Conservation (phyloP, 2,329 filamentous ascomycete species). For the Colletotrichum incanum region DNA sequence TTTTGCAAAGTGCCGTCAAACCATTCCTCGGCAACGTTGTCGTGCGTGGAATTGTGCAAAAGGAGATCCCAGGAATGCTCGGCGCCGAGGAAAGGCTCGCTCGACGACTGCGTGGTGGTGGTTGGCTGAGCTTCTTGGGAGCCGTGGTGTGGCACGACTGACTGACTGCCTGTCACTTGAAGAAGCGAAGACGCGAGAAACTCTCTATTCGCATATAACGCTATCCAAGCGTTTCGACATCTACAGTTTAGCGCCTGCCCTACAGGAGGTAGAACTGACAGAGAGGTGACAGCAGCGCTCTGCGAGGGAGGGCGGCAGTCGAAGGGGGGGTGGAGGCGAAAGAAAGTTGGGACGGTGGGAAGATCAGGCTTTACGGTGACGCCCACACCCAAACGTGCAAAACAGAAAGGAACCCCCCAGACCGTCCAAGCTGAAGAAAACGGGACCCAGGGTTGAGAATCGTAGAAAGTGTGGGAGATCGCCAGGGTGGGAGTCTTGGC, state of each 20-base stretch:
- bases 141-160: background rate
- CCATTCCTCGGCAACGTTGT: conserved; percentile 1
- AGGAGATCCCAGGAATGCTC: conserved; percentile 15
- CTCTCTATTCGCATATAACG: conserved; percentile 4
- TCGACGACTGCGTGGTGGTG: background rate
- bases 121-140: conserved; percentile 12
- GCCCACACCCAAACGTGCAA: background rate
- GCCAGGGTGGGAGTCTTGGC: background rate
- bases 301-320: no score
- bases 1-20: background rate
- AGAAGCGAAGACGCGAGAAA: conserved; percentile 27
- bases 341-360: conserved; percentile 27
- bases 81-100: conserved; percentile 19
- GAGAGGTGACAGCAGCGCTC: background rate
- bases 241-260: background rate
- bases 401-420: background rate
- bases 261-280: background rate
- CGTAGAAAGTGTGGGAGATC: conserved; percentile 21
- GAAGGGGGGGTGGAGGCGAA: background rate
- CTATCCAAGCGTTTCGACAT: background rate
- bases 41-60: conserved; percentile 23
- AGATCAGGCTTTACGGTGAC: conserved; percentile 22
- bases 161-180: background rate
- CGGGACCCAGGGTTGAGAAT: conserved; percentile 22
- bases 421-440: conserved; percentile 31